Evolutionary conservation across 2,329 filamentous ascomycete species (phyloP).

Genomic region (Neofusicoccum cordaticola): DNA sequence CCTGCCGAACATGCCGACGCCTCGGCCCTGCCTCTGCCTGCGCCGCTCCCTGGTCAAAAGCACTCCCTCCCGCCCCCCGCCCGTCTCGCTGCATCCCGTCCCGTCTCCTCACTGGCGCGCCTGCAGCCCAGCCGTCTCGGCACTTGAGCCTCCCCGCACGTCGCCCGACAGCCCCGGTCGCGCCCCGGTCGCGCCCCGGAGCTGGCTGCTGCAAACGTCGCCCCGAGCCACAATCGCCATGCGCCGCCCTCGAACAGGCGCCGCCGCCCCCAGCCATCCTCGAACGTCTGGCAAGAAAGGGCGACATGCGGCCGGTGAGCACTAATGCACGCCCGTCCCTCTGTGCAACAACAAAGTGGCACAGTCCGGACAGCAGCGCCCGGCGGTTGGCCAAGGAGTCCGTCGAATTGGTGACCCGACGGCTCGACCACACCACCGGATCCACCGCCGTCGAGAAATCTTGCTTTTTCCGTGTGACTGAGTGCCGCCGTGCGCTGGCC

Average conservation of each 20-base stretch:
- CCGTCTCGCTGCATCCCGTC: not conserved
- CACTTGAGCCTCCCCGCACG: not conserved
- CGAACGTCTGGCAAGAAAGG: constrained; percentile 13
- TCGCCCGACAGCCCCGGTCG: not conserved
- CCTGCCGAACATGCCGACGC: constrained; percentile 1
- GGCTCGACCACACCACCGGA: not conserved
- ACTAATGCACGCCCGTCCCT: not conserved
- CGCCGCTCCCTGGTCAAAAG: not conserved
- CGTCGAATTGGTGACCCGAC: not conserved
- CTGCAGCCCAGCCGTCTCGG: not conserved
- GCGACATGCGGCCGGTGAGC: constrained; percentile 15
- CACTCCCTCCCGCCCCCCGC: not conserved
- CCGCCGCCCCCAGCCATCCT: not conserved
- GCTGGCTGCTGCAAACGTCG: constrained; percentile 6
- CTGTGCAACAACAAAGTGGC: not conserved
- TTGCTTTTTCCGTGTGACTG: too few species aligned
- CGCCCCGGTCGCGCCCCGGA: not conserved
- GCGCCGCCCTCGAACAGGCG: not conserved
- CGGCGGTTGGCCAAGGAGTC: not conserved
- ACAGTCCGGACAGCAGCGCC: not conserved
- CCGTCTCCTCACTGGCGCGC: not conserved
- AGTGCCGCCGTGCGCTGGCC: too few species aligned
- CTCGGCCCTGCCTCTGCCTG: too few species aligned
- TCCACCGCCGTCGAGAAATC: too few species aligned
- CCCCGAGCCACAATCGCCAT: not conserved